Percentiles rank a stretch among this genome's conserved stretches.
Conservation (phyloP, 768 basidiomycete genomes). For the Hebeloma cylindrosporum region DNA sequence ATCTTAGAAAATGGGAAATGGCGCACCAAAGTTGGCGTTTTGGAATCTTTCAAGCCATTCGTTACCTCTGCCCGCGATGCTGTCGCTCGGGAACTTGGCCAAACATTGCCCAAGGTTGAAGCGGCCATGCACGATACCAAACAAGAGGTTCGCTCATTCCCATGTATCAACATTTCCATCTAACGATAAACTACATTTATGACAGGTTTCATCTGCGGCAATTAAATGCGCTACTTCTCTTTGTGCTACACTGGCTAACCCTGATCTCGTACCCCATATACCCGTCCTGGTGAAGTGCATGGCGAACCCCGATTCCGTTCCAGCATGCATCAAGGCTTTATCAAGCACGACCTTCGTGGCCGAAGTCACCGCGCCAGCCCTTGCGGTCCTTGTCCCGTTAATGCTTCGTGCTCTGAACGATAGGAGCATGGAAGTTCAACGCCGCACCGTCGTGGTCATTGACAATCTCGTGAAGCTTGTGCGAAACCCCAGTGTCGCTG, state of each 20-base stretch:
- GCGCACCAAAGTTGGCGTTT: constrained; percentile 90
- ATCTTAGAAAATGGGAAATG: constrained; percentile 88
- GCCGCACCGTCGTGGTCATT: constrained; percentile 90
- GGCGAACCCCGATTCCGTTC: constrained; percentile 84
- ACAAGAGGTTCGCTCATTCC: constrained; percentile 61
- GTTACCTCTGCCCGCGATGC: constrained; percentile 66
- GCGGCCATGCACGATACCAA: constrained; percentile 96
- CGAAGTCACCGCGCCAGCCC: constrained; percentile 94
- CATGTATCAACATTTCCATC: background rate
- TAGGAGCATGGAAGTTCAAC: constrained; percentile 94
- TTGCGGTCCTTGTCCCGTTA: constrained; percentile 93
- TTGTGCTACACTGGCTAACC: constrained; percentile 89
- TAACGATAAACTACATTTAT: background rate
- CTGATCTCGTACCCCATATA: constrained; percentile 89
- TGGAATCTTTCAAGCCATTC: constrained; percentile 82
- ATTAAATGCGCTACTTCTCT: constrained; percentile 87
- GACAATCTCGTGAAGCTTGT: constrained; percentile 98
- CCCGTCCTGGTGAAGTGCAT: constrained; percentile 91
- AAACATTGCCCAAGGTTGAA: constrained; percentile 83
- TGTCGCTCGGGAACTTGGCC: constrained; percentile 82
- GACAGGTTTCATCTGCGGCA: constrained; percentile 83
- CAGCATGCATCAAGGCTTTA: constrained; percentile 91
- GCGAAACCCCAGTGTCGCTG: constrained; percentile 86
- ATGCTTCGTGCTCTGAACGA: constrained; percentile 90
- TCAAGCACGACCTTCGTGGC: constrained; percentile 96